Conservation (phyloP, 306 rosid species). For the Vigna mungo region DNA sequence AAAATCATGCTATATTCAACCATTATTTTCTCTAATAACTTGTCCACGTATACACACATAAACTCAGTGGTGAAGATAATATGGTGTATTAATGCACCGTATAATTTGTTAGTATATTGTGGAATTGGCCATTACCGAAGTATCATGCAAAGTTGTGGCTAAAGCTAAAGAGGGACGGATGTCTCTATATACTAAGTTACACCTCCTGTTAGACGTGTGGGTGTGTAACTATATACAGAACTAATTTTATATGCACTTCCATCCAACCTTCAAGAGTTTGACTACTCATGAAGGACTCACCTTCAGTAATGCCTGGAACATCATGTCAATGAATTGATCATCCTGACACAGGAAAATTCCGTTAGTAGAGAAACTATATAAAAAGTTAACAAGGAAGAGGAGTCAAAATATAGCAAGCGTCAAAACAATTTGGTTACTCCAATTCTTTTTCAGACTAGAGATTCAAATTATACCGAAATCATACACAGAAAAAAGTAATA, state of each 20-base stretch:
- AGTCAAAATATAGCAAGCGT: slow-evolving; percentile 31
- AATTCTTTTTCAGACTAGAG: slow-evolving; percentile 32
- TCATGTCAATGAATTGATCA: slow-evolving; percentile 83
- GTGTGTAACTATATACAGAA: slow-evolving; percentile 55
- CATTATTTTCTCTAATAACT: slow-evolving; percentile 13
- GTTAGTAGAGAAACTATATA: slow-evolving; percentile 34
- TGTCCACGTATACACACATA: slow-evolving; percentile 38
- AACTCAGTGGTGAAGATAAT: slow-evolving; percentile 31
- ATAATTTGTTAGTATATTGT: slow-evolving; percentile 25
- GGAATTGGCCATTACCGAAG: slow-evolving; percentile 39
- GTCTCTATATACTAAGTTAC: slow-evolving; percentile 33
- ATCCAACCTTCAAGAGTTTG: slow-evolving; percentile 33
- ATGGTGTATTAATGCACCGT: slow-evolving; percentile 31
- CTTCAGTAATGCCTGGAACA: slow-evolving; percentile 74
- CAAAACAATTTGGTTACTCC: slow-evolving; percentile 13
- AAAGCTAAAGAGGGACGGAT: slow-evolving; percentile 21
- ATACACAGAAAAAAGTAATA: slow-evolving; percentile 22
- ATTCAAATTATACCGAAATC: slow-evolving; percentile 25
- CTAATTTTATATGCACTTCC: slow-evolving; percentile 51
- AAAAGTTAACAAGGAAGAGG: slow-evolving; percentile 7
- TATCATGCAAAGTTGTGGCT: slow-evolving; percentile 10
- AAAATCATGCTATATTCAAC: slow-evolving; percentile 1
- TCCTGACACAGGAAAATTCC: slow-evolving; percentile 61
- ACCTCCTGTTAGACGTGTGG: slow-evolving; percentile 42
- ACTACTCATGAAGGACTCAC: slow-evolving; percentile 58